These are phyloP conservation scores for Talaromyces sp. DNA, from an alignment of 2,329 filamentous ascomycete species.

Conservation along the genomic window DNA sequence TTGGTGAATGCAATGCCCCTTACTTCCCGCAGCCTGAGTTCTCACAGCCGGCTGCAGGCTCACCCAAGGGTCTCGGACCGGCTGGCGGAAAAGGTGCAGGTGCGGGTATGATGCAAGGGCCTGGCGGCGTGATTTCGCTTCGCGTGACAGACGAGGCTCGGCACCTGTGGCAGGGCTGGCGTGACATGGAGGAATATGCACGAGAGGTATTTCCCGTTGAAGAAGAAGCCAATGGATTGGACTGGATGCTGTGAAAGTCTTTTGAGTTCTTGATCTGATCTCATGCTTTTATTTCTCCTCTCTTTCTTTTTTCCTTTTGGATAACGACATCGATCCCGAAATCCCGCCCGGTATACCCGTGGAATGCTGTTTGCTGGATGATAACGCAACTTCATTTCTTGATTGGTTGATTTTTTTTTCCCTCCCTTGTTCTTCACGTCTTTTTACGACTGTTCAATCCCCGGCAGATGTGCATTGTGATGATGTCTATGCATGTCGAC, in stretches of 20 bases:
- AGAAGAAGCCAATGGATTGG: slow-evolving; percentile 88
- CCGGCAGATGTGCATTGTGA: slow-evolving; percentile 29
- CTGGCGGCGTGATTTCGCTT: slow-evolving; percentile 63
- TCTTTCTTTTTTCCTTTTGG: not conserved
- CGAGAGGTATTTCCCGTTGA: slow-evolving; percentile 92
- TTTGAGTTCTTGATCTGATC: not conserved
- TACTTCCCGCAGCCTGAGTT: slow-evolving; percentile 66
- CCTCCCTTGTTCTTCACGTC: slow-evolving; percentile 1
- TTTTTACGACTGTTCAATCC: slow-evolving; percentile 20
- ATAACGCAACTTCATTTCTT: not conserved
- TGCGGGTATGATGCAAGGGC: slow-evolving; percentile 50
- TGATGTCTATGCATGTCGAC: slow-evolving; percentile 28
- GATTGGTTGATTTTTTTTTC: slow-evolving; percentile 2
- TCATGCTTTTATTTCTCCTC: not conserved
- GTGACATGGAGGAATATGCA: slow-evolving; percentile 91
- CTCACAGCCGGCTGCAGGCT: slow-evolving; percentile 42
- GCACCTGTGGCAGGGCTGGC: slow-evolving; percentile 85
- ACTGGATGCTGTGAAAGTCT: slow-evolving; percentile 71
- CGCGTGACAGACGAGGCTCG: slow-evolving; percentile 75
- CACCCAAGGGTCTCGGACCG: slow-evolving; percentile 41
- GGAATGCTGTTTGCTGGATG: slow-evolving; percentile 3
- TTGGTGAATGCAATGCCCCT: slow-evolving; percentile 61
- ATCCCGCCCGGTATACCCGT: not conserved
- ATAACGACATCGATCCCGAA: not conserved
- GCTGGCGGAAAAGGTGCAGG: slow-evolving; percentile 44